Evolutionary conservation across 2,329 filamentous ascomycete genomes (phyloP), one percentile per base, ranked within the genome.

Genomic region (Lachnellula arida): DNA sequence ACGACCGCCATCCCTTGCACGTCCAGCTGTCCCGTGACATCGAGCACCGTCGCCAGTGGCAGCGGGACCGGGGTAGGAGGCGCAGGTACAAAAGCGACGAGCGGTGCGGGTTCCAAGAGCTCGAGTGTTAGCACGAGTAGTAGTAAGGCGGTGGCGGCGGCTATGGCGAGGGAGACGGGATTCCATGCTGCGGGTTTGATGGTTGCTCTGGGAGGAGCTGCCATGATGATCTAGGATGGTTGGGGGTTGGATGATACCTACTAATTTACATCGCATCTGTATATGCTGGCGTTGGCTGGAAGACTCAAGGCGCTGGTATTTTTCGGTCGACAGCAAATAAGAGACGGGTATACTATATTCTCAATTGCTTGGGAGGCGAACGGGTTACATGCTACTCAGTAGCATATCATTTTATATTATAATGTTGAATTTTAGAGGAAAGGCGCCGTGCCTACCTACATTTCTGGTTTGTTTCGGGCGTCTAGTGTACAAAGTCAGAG

Each of bases 1-100:
- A 73, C 74, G 0, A 71, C 68, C 0, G 70, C 70, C 4, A 68
- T 77, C 40, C 76, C 77, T 0, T 78, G 75, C 59, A 74, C 72
- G 0, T 59, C 60, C 11, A 63, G 70, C 56, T 78, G 75, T 39
- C 70, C 58, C 2, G 46, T 54, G 6, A 48, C 44, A 6, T 46
- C 51, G 11, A 51, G 35, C 17, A 25, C 51, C 1, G 52, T 46
- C 4, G 15, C 43, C 14, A 48, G 35, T 23, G 28, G 47, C 2
- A 39, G 46, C 4, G 46, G 25, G 8, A 39, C 51, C 11, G 46
- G 7, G 4, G 28, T 34, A 2, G 39, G 19, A 22, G 47, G 23
- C 12, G 22, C 43, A 4, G 48, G 28, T 17, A 28, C 39, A 15
- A 46, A 17, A 4, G 40, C 40, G 7, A 53, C 71, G 5, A 67